phyloP scores from a whole-genome alignment of 2,329 filamentous ascomycete genomes.

The Colletotrichum incanum region DNA sequence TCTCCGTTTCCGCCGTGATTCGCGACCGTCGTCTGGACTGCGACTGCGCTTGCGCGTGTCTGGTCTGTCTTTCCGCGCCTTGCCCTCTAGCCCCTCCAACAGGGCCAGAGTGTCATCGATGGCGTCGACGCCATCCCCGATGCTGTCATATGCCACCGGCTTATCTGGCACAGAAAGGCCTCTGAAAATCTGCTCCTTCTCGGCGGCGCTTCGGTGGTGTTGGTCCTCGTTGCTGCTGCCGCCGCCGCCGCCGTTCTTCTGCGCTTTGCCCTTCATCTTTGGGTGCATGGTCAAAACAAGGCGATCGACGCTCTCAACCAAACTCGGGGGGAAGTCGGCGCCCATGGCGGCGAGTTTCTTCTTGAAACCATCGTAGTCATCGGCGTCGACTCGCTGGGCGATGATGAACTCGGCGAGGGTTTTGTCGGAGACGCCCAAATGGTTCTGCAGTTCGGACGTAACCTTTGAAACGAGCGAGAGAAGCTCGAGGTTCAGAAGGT shows the following conservation, averaged over 20 bases:
- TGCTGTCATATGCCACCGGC: conserved; percentile 57
- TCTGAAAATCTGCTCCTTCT: conserved; percentile 90
- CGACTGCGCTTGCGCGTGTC: conserved; percentile 70
- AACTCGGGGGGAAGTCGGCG: conserved; percentile 85
- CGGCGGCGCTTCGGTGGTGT: conserved; percentile 64
- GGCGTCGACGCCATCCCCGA: conserved; percentile 69
- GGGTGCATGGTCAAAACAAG: conserved; percentile 92
- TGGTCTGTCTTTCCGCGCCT: conserved; percentile 63
- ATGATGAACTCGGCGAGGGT: conserved; percentile 98
- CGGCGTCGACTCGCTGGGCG: conserved; percentile 85
- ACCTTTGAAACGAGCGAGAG: conserved; percentile 96
- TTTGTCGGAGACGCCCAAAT: conserved; percentile 92
- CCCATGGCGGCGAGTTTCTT: conserved; percentile 81
- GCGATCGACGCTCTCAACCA: conserved; percentile 93
- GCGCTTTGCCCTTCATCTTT: conserved; percentile 78
- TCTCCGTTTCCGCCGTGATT: conserved; percentile 60
- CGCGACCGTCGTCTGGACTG: conserved; percentile 68
- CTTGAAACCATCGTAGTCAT: conserved; percentile 81
- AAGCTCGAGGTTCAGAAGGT: conserved; percentile 91
- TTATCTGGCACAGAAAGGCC: conserved; percentile 91
- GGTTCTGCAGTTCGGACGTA: conserved; percentile 93
- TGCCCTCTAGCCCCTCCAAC: conserved; percentile 87
- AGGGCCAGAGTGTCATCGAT: conserved; percentile 95
- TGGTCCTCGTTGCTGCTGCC: conserved; percentile 57
- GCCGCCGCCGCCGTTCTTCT: conserved; percentile 51